Percentiles rank a stretch among this genome's conserved stretches.
Evolutionary conservation across 2,329 filamentous ascomycete species (phyloP).

Genomic region (Apiospora kogelbergensis): DNA sequence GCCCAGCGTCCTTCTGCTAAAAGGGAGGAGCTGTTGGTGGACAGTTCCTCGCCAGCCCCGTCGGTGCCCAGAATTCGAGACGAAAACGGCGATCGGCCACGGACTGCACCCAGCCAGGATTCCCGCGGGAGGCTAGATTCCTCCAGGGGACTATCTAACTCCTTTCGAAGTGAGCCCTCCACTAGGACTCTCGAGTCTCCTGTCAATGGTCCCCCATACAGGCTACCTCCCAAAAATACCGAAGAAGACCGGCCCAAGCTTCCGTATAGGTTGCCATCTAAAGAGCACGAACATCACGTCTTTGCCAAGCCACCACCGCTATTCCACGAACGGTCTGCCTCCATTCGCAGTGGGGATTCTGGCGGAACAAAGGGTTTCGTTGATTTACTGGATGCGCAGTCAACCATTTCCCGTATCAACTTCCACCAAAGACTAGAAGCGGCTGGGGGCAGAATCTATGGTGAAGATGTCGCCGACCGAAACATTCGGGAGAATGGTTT

Average conservation of each 20-base stretch:
- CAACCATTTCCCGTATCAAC: slow-evolving; percentile 47
- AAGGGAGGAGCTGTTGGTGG: slow-evolving; percentile 17
- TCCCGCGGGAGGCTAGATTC: slow-evolving; percentile 18
- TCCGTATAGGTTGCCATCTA: slow-evolving; percentile 22
- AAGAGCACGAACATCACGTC: slow-evolving; percentile 16
- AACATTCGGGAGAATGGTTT: slow-evolving; percentile 47
- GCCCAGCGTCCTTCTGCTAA: slow-evolving; percentile 28
- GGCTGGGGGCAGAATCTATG: slow-evolving; percentile 53
- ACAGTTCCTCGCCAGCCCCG: slow-evolving; percentile 30
- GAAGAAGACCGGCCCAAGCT: slow-evolving; percentile 14
- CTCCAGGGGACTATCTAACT: neutral
- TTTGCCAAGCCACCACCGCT: slow-evolving; percentile 23
- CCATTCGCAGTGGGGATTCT: slow-evolving; percentile 31
- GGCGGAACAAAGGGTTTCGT: slow-evolving; percentile 36
- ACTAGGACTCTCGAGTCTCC: neutral
- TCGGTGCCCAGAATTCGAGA: slow-evolving; percentile 30
- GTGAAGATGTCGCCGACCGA: slow-evolving; percentile 65
- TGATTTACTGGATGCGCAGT: slow-evolving; percentile 59
- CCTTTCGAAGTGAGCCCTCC: neutral
- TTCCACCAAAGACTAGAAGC: slow-evolving; percentile 51
- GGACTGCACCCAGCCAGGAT: slow-evolving; percentile 30
- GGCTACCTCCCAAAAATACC: slow-evolving; percentile 8
- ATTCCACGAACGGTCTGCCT: slow-evolving; percentile 31
- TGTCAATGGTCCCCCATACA: slow-evolving; percentile 9
- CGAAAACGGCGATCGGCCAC: slow-evolving; percentile 33